These are phyloP conservation scores for Lyophyllum atratum DNA, from an alignment of 768 basidiomycete species.

Conservation along the genomic window DNA sequence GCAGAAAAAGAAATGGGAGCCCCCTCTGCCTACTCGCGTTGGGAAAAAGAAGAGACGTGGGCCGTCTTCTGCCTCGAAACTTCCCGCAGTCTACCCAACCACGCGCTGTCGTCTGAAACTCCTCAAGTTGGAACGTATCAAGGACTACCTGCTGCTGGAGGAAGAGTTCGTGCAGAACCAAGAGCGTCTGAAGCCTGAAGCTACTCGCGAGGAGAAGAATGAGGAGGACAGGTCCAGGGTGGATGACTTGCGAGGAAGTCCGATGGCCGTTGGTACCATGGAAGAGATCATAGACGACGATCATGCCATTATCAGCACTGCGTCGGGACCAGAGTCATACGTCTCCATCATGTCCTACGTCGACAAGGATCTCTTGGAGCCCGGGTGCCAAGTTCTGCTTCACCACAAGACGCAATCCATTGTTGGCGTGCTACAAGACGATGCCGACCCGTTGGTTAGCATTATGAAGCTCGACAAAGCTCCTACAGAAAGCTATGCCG, in stretches of 20 bases:
- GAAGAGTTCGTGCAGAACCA: conserved; percentile 95
- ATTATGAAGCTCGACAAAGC: conserved; percentile 99
- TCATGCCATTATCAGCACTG: conserved; percentile 97
- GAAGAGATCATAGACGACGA: conserved; percentile 99
- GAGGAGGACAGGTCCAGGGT: conserved; percentile 93
- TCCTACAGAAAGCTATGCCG: conserved; percentile 97
- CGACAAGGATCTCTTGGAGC: conserved; percentile 97
- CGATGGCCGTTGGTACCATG: conserved; percentile 97
- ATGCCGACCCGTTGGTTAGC: conserved; percentile 93
- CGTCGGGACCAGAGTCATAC: conserved; percentile 94
- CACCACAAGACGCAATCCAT: conserved; percentile 97
- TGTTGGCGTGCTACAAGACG: conserved; percentile 94
- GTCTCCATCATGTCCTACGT: conserved; percentile 98
- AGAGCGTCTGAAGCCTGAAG: conserved; percentile 85
- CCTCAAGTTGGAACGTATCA: conserved; percentile 96
- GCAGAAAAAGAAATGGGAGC: conserved; percentile 96
- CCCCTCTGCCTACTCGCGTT: conserved; percentile 93
- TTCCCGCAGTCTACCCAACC: conserved; percentile 91
- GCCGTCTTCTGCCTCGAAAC: conserved; percentile 87
- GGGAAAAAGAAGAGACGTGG: conserved; percentile 97
- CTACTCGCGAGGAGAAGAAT: conserved; percentile 90
- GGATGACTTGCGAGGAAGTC: conserved; percentile 91
- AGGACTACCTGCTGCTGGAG: conserved; percentile 95
- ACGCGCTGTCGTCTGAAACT: conserved; percentile 94
- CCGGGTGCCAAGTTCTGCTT: conserved; percentile 90